Base-by-base conservation (phyloP, 257 asterid species). In the Henckelia pumila region DNA sequence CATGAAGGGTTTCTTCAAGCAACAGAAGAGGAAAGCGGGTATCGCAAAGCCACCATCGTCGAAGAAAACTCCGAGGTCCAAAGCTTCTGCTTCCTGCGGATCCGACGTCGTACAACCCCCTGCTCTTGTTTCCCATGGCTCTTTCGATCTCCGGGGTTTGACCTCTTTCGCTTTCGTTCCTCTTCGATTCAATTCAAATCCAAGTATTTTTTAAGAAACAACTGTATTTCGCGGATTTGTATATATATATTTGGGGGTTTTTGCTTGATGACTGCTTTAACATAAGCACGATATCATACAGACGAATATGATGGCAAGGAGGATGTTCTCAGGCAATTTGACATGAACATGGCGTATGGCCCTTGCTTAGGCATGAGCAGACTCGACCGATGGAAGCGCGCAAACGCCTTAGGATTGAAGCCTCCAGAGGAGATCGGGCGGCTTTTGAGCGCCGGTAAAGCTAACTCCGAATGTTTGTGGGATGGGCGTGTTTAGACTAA, bases 301-400 rank as follows among this genome's bases (percentile, higher is more conserved):
- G 94, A 81, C 68, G 85, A 80, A 49, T 72, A 60, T 73, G 90
- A 86, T 79, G 85, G 29, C n/a, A 73, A 76, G 25, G 95, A 86
- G 82, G 82, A 73, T 67, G 60, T 81, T 65, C 80, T 90, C 23
- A 83, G 92, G 82, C 90, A 83, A 64, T 88, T 90, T 37, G 97
- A 90, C 82, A 53, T 86, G 92, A 86, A 86, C 82, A 84, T 86
- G 88, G 86, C 78, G 9, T 90, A 83, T 52, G 97, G 97, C 47
- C 95, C 97, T 7, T 90, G 97, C 82, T 35, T 90, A 53, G 97
- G 97, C 68, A 80, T 90, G 87, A 75, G 63, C 71, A 80, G 96
- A 58, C 76, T 84, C 59, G 96, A 79, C 0, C 92, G 97, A 8
- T 90, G 92, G 95, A 84, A 83, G 40, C 87, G 96, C 16, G 92